Base-by-base conservation (phyloP, 192 early-diverging fungal species). In the Backusella mclennaniae region DNA sequence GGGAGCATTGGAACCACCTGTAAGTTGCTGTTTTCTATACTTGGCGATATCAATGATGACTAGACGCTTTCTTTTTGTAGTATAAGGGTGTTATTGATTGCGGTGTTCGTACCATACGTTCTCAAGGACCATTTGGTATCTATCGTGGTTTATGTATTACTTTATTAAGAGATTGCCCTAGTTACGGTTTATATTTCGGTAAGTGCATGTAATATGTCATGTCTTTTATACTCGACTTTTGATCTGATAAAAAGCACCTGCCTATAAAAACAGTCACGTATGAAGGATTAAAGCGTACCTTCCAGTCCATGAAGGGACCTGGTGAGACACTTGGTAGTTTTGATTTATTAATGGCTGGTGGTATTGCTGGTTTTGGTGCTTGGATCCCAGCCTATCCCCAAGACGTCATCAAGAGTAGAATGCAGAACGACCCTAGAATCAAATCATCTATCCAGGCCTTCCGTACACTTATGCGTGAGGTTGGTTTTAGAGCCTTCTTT, bases 71-170 rank as follows among this genome's bases (percentile, higher is more conserved):
- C 7, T 11, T 21, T 35, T 17, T 6, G 36, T 63, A 93, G 86
- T 99, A 96, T 90, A 95, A 90, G 79, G 95, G 95, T 74, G 95
- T 96, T 44, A 77, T 94, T 77, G 94, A 97, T 87, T 96, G 95
- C 29, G 94, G 92, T 46, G 78, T 85, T 66, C 91, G 91, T 23
- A 94, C 96, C 23, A 87, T 91, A 68, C 85, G 85, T 69, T 90
- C 94, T 68, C 91, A 94, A 66, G 95, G 96, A 21, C 75, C 96
- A 68, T 72, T 76, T 59, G 89, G 91, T 38, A 80, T 99, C 75
- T 99, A 96, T 89, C 89, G 95, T 76, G 97, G 97, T 46, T 92
- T 96, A 44, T 88, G 88, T 29, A 96, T 96, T 66, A 99, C 96
- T 0, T 81, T 99, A 35, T 80, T 96, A 73, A 89, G 97, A 71